Evolutionary conservation across 306 rosid species (phyloP), one percentile per base, ranked within the genome.

Genomic region (Biancaea sappan): DNA sequence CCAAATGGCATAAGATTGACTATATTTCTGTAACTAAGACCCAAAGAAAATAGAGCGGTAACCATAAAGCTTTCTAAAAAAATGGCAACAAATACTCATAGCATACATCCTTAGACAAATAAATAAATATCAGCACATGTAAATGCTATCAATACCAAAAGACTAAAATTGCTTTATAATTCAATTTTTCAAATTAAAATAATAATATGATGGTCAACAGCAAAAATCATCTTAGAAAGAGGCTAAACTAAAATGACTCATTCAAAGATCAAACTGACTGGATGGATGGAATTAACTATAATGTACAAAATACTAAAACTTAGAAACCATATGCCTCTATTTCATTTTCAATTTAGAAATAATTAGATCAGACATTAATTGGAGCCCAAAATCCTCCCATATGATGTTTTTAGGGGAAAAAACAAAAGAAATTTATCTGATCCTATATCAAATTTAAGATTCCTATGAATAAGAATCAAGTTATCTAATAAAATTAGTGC

Each of bases 251-350:
- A 13, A 6, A 34, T 34, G 46, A 22, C 48, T 8, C 1, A 69
- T 34, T 31, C 62, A 69, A 60, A 46, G 47, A 44, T n/a, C 26
- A 61, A 40, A 48, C n/a, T 41, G 28, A 66, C 26, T 40, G 48
- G 4, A 43, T 8, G n/a, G 16, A 31, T 44, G 31, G 16, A 41
- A 32, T 53, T 54, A 28, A 38, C n/a, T n/a, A n/a, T n/a, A n/a
- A n/a, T n/a, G n/a, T n/a, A n/a, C n/a, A n/a, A n/a, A n/a, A n/a
- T n/a, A n/a, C n/a, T n/a, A n/a, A n/a, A n/a, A n/a, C n/a, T n/a
- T n/a, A n/a, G n/a, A n/a, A n/a, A n/a, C n/a, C n/a, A n/a, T n/a
- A n/a, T n/a, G n/a, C n/a, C n/a, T n/a, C n/a, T n/a, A n/a, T n/a
- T n/a, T n/a, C n/a, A n/a, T n/a, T n/a, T n/a, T n/a, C n/a, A n/a